phyloP scores from a whole-genome alignment of 2,329 filamentous ascomycete species.

The Fusarium napiforme region DNA sequence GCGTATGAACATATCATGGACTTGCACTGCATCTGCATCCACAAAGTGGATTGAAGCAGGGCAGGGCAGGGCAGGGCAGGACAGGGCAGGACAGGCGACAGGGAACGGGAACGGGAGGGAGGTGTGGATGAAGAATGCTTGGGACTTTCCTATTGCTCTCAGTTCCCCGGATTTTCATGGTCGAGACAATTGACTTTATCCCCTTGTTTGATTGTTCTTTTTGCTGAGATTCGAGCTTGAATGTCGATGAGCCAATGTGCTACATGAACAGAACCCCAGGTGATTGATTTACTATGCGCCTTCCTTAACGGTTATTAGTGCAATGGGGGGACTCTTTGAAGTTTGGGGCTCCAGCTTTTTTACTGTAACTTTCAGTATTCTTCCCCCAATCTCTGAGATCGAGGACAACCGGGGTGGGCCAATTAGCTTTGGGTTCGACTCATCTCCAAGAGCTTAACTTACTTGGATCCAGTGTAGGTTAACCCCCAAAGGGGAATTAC shows the following conservation, averaged over 20 bases:
- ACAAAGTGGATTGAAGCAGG: constrained; percentile 23
- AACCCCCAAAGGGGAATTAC: neutral
- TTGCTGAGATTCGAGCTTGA: constrained; percentile 8
- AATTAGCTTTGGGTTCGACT: neutral
- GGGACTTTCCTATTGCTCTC: constrained; percentile 28
- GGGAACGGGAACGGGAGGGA: constrained; percentile 7
- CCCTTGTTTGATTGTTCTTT: neutral
- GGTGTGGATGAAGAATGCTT: constrained; percentile 18
- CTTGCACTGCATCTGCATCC: constrained; percentile 17
- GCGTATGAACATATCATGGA: neutral
- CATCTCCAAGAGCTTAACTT: neutral
- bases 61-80: neutral
- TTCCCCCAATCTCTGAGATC: constrained; percentile 29
- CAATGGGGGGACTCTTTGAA: constrained; percentile 5
- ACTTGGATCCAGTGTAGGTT: neutral
- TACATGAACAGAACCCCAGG: constrained; percentile 18
- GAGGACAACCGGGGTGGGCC: neutral
- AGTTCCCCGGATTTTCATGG: constrained; percentile 38
- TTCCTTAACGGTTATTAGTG: constrained; percentile 29
- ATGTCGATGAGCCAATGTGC: constrained; percentile 1
- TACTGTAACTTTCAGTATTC: neutral
- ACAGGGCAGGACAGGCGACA: neutral
- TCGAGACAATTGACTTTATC: constrained; percentile 24
- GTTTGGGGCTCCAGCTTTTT: constrained; percentile 11
- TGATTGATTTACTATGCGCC: constrained; percentile 27